Conservation (phyloP, 306 rosid species). For the Dalbergia cultrata region DNA sequence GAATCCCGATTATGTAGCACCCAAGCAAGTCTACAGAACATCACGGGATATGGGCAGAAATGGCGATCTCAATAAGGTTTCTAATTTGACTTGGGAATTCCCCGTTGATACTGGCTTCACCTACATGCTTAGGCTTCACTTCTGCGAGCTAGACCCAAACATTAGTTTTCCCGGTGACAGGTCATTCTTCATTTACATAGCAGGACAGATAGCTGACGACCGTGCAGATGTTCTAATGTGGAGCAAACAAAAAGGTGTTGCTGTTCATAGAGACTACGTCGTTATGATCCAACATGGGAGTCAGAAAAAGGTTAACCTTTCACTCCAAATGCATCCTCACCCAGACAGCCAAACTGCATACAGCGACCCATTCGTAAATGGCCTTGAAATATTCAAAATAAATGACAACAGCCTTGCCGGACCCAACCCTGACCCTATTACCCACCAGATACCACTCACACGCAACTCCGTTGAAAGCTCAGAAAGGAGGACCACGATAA, state of each 20-base stretch:
- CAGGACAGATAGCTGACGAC: not conserved
- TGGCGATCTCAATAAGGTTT: not conserved
- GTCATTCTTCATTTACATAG: conserved; percentile 24
- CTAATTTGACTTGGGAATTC: conserved; percentile 29
- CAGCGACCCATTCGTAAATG: no score
- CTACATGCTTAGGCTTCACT: conserved; percentile 40
- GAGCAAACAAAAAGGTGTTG: not conserved
- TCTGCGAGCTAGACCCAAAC: conserved; percentile 8
- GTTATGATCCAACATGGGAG: not conserved
- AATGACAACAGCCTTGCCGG: no score
- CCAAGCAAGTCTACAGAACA: not conserved
- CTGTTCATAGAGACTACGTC: conserved; percentile 12
- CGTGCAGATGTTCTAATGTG: accelerated
- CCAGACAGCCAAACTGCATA: no score
- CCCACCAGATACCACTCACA: no score
- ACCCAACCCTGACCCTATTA: no score
- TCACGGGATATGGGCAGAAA: not conserved
- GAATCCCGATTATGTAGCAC: conserved; percentile 3
- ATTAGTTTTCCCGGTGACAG: accelerated
- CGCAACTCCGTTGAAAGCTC: no score
- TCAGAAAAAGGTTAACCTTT: no score
- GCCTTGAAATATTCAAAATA: no score
- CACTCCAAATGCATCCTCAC: no score
- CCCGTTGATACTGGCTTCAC: no score
- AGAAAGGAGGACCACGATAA: no score